Base-by-base conservation (phyloP, 352 stramenopile genomes). In the Thalassiosira delicatula region DNA sequence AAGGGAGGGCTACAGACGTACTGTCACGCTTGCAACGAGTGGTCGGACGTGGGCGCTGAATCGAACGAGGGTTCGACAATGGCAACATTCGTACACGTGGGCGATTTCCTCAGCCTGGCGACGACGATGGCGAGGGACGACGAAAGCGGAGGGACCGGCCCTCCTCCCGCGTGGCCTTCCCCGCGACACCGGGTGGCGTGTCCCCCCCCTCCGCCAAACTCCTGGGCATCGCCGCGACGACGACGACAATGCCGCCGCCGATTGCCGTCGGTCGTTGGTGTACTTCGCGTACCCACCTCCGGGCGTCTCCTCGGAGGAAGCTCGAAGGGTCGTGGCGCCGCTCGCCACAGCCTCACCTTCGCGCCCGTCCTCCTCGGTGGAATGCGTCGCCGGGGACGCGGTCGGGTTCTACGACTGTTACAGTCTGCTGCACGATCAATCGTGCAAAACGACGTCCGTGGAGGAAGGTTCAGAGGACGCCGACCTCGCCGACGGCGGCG, bases 1-100 rank as follows among this genome's bases (percentile, higher is more conserved):
- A 81, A 84, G 12, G 87, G 89, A 56, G 89, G 89, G 62, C 84
- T 93, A 61, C 81, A 93, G 78, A 92, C 87, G 0, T 91, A 89
- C 59, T 93, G 89, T 81, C 79, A 76, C 56, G 12, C 42, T 14
- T 89, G 83, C 81, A 53, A 91, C 4, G 83, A 70, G 66, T 93
- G 87, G 87, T 82, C 79, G 14, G 57, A 90, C 68, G 86, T 93
- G 19, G 25, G 51, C 44, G 35, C 81, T 21, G 2, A 33, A 21
- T 17, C 61, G n/a, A n/a, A n/a, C n/a, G n/a, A n/a, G n/a, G n/a
- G n/a, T n/a, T n/a, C n/a, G n/a, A n/a, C 23, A 51, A 74, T 42
- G 4, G 17, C 0, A 23, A 4, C 40, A 60, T 90, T 93, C 53
- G 68, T 92, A 27, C 88, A 93, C 71, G 80, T 93, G 21, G 85